phyloP scores from a whole-genome alignment of 2,329 filamentous ascomycete genomes.

The Huntiella abstrusa region DNA sequence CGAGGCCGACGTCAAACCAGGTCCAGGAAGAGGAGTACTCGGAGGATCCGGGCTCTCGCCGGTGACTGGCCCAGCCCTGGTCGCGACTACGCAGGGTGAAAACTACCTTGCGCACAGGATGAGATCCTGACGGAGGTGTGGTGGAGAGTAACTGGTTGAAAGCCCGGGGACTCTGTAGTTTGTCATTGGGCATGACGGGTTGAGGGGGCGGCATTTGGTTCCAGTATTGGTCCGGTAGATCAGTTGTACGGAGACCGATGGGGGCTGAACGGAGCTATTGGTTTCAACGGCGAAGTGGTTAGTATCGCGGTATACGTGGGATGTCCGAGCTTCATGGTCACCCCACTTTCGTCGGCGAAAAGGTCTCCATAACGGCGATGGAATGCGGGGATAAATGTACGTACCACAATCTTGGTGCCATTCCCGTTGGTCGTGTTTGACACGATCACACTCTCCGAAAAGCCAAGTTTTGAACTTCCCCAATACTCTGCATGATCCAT shows the following conservation, averaged over 20 bases:
- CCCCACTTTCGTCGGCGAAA: no score
- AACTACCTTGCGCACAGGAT: slow-evolving; percentile 40
- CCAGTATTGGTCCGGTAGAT: background rate
- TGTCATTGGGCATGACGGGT: background rate
- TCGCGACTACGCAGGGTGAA: slow-evolving; percentile 39
- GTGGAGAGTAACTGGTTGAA: background rate
- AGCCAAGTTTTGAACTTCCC: slow-evolving; percentile 22
- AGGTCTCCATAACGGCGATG: no score
- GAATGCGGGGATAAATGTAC: background rate
- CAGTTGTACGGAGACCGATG: slow-evolving; percentile 19
- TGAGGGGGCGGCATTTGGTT: background rate
- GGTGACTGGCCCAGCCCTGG: slow-evolving; percentile 34
- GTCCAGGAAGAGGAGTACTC: slow-evolving; percentile 26
- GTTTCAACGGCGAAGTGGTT: no score
- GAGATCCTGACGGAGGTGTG: slow-evolving; percentile 21
- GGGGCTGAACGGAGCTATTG: slow-evolving; percentile 24
- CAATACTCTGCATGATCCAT: slow-evolving; percentile 45
- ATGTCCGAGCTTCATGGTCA: no score
- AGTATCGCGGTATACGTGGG: no score
- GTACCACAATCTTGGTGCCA: slow-evolving; percentile 5
- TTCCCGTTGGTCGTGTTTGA: background rate
- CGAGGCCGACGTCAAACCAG: slow-evolving; percentile 45
- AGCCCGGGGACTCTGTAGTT: background rate
- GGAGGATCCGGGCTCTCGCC: background rate
- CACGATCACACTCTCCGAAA: slow-evolving; percentile 13